Conservation (phyloP, 192 early-diverging fungal genomes). For the Coemansia nantahalensis region DNA sequence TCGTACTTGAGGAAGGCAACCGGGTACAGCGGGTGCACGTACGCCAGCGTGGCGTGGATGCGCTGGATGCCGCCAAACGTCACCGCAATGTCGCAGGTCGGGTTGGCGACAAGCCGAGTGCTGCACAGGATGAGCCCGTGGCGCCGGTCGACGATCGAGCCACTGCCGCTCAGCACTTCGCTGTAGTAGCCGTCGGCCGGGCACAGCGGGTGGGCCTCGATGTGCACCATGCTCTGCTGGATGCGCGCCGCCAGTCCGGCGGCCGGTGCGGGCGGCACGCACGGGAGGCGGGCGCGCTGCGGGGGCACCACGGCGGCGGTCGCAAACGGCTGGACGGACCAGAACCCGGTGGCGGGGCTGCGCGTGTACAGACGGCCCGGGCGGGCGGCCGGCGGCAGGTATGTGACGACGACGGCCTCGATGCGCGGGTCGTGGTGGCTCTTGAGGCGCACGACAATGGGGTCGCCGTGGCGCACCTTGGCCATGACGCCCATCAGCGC, state of each 20-base stretch:
- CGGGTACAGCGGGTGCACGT: slow-evolving; percentile 72
- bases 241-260: slow-evolving; percentile 5
- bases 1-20: slow-evolving; percentile 30
- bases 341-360: slow-evolving; percentile 29
- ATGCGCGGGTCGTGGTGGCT: slow-evolving; percentile 44
- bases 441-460: slow-evolving; percentile 20
- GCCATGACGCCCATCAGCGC: slow-evolving; percentile 22
- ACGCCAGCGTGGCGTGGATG: slow-evolving; percentile 70
- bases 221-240: slow-evolving; percentile 14
- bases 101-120: slow-evolving; percentile 71
- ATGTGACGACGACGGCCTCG: slow-evolving; percentile 73
- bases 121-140: slow-evolving; percentile 78
- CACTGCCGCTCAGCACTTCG: slow-evolving; percentile 49
- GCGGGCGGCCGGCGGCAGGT: slow-evolving; percentile 7
- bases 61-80: slow-evolving; percentile 82
- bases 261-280: too few relatives aligned
- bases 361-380: slow-evolving; percentile 22
- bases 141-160: slow-evolving; percentile 68
- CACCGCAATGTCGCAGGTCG: slow-evolving; percentile 73
- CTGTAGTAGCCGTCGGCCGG: slow-evolving; percentile 15
- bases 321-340: slow-evolving; percentile 20
- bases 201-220: slow-evolving; percentile 9
- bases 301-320: too few relatives aligned
- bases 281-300: too few relatives aligned
- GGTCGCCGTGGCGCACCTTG: slow-evolving; percentile 7